phyloP scores from a whole-genome alignment of 169 alveolate genomes.

The Plasmodium cynomolgi region DNA sequence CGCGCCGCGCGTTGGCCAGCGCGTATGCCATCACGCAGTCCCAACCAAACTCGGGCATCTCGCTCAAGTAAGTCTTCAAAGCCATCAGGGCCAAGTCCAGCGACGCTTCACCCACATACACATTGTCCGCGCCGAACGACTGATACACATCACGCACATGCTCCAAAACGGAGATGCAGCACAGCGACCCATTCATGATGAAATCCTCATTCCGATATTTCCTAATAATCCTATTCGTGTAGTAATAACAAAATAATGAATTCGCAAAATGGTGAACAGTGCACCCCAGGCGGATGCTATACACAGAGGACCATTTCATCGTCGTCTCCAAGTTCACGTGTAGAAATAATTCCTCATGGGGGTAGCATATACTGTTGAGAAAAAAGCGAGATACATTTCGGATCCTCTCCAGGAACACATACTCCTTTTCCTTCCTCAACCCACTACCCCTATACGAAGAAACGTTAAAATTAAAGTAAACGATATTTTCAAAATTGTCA shows the following conservation, averaged over 20 bases:
- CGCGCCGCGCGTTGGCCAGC: slow-evolving; percentile 3
- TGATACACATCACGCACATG: slow-evolving; percentile 11
- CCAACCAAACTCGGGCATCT: background rate
- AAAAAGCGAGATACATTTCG: background rate
- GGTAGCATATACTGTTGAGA: slow-evolving; percentile 52
- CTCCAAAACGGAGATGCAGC: slow-evolving; percentile 35
- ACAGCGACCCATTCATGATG: slow-evolving; percentile 7
- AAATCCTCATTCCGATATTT: slow-evolving; percentile 16
- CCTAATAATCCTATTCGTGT: slow-evolving; percentile 12
- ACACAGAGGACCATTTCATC: background rate
- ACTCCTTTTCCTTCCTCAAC: slow-evolving; percentile 1
- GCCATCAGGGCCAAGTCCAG: slow-evolving; percentile 38
- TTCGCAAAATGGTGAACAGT: slow-evolving; percentile 47
- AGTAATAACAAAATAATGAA: slow-evolving; percentile 42
- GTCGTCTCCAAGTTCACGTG: background rate
- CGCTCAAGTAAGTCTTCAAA: slow-evolving; percentile 4
- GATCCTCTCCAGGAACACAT: background rate
- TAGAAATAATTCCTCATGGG: slow-evolving; percentile 21
- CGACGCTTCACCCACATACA: background rate
- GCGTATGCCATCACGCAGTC: slow-evolving; percentile 20
- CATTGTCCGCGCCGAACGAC: background rate
- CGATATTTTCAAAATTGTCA: slow-evolving; percentile 24
- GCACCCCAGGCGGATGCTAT: slow-evolving; percentile 18
- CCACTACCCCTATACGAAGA: background rate
- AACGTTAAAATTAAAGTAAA: background rate